A percentile compares a stretch with the other conserved stretches of the same genome.
Evolutionary conservation across 495 filamentous ascomycete genomes (phyloP).

Genomic region (Parathielavia hyrcaniae): DNA sequence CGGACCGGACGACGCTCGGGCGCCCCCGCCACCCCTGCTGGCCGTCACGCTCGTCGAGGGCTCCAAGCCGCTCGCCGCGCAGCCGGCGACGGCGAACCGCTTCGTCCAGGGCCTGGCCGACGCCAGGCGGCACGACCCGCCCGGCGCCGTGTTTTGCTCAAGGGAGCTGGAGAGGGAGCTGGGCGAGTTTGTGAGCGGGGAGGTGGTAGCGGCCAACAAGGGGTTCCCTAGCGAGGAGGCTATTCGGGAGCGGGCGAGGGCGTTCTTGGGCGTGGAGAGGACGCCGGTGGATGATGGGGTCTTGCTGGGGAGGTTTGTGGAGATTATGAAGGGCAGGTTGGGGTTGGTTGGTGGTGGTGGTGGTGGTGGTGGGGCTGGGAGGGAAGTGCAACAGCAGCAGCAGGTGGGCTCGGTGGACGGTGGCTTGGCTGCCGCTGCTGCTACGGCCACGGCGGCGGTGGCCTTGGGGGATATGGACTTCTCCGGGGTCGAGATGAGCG

Average conservation of each 20-base stretch:
- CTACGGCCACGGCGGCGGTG: slow-evolving; percentile 3
- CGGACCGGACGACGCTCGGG: too few species aligned
- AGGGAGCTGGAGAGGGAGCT: slow-evolving; percentile 47
- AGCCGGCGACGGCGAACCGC: slow-evolving; percentile 35
- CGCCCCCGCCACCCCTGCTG: slow-evolving; percentile 13
- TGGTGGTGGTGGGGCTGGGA: background rate
- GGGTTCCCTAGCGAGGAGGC: slow-evolving; percentile 39
- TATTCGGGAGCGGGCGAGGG: slow-evolving; percentile 37
- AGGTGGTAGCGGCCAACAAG: slow-evolving; percentile 20
- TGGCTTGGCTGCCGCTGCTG: background rate
- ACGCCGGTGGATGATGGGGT: slow-evolving; percentile 47
- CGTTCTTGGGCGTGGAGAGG: slow-evolving; percentile 35
- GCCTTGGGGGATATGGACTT: slow-evolving; percentile 12
- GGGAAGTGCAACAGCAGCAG: background rate
- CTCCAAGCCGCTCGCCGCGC: slow-evolving; percentile 34
- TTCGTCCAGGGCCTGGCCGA: slow-evolving; percentile 32
- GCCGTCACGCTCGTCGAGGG: slow-evolving; percentile 29
- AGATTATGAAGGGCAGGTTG: slow-evolving; percentile 27
- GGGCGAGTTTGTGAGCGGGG: slow-evolving; percentile 34
- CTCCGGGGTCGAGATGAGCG: slow-evolving; percentile 27
- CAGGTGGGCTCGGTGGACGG: background rate
- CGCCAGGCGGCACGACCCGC: slow-evolving; percentile 33
- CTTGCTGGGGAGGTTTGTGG: slow-evolving; percentile 46
- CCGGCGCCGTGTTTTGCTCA: slow-evolving; percentile 47
- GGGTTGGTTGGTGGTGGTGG: background rate